Evolutionary conservation across 1,139 yeast genomes (phyloP), one percentile per base, ranked within the genome.

Genomic region (Torulaspora globosa): DNA sequence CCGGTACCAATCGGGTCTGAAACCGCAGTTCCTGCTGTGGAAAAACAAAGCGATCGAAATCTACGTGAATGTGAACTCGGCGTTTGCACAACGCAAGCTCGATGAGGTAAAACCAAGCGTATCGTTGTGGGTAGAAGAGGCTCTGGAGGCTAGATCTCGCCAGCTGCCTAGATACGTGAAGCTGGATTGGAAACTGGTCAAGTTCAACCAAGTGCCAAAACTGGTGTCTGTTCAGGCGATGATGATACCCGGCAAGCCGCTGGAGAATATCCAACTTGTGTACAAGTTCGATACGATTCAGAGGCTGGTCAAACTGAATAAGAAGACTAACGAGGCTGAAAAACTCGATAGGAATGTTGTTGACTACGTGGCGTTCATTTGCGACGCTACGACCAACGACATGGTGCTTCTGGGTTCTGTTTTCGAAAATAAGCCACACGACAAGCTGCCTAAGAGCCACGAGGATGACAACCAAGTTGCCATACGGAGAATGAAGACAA

Each of bases 241-340:
- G 75, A 80, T 72, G 82, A 78, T 69, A 57, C 85, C 75, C 4
- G 77, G 76, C 19, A 65, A 67, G 48, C 80, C 87, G 11, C 71
- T 85, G 33, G 78, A 80, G 44, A 79, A 74, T 57, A 75, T 85
- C 31, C 95, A 88, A 70, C 73, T 86, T 36, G 80, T 84, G n/a
- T 83, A 89, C 69, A 78, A 79, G 56, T 82, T 87, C 52, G 76
- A 79, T 49, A 84, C 96, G 7, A 76, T 75, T 45, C 97, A 89
- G 66, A 78, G 80, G 56, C 70, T 89, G 52, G 70, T 74, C 43
- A 73, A 74, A 50, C 66, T 76, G 42, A 72, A 80, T 35, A 66
- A 75, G 27, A 69, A 71, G 26, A 67, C 72, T 11, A 75, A 74
- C 7, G 70, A 77, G 44, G 71, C 70, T 4, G 73, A 70, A 19